A percentile compares a stretch with the other conserved stretches of the same genome.
Evolutionary conservation across 2,329 filamentous ascomycete genomes (phyloP).

Genomic region (Septoria linicola): DNA sequence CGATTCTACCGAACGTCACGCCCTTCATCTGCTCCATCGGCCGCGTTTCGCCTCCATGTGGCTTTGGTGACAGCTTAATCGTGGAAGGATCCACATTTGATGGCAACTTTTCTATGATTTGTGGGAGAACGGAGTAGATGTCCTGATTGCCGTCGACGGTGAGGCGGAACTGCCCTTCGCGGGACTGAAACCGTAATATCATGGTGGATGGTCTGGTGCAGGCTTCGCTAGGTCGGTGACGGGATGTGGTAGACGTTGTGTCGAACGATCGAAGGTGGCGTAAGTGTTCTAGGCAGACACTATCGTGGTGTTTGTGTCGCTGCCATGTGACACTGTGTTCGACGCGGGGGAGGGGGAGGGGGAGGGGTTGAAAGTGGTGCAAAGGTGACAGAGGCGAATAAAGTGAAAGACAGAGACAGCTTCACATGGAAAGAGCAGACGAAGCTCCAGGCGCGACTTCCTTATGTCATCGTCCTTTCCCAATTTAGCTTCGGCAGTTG

Average conservation of each 20-base stretch:
- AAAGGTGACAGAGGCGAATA: not conserved
- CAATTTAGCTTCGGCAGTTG: conserved; percentile 6
- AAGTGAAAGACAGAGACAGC: too few species aligned
- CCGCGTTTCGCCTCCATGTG: conserved; percentile 59
- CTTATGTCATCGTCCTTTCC: not conserved
- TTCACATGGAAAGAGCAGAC: too few species aligned
- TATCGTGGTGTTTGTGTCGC: conserved; percentile 5
- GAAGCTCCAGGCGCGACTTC: too few species aligned
- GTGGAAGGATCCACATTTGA: conserved; percentile 55
- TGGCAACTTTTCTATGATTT: conserved; percentile 62
- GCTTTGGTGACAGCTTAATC: conserved; percentile 60
- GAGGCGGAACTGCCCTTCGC: conserved; percentile 88
- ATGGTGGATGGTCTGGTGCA: conserved; percentile 51
- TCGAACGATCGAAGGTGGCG: not conserved
- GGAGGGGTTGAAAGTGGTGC: conserved; percentile 1
- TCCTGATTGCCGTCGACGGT: conserved; percentile 71
- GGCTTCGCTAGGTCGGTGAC: conserved; percentile 9
- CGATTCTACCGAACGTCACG: conserved; percentile 57
- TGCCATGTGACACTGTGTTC: conserved; percentile 2
- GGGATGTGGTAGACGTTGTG: conserved; percentile 6
- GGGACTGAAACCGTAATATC: conserved; percentile 83
- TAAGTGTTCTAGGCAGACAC: not conserved
- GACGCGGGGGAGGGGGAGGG: not conserved
- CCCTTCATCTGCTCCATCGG: conserved; percentile 53
- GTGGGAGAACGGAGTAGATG: conserved; percentile 59